Base-by-base conservation (phyloP, 768 basidiomycete genomes). In the Lenzites betulinus region DNA sequence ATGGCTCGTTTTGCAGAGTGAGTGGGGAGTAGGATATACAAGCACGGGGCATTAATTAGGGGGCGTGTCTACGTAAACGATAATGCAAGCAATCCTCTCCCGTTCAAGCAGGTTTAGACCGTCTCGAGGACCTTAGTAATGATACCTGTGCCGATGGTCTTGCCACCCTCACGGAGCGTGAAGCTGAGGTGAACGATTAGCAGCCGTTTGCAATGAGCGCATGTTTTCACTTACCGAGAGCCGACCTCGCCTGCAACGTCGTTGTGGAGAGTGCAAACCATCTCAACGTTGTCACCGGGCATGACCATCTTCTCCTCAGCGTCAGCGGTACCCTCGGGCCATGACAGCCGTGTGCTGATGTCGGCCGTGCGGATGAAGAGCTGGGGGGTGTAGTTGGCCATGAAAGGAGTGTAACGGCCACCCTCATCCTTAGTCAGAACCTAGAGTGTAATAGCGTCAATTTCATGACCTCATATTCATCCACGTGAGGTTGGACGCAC, bases 231-330 rank as follows among this genome's bases (percentile, higher is more conserved):
- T 66, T 66, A 79, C 86, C 95, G 86, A 60, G 89, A 87, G 53
- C 96, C 94, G 64, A 86, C 82, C 75, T 98, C 96, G 43, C 91
- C 83, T 23, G 94, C 94, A 63, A 97, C 88, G 70, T 95, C 93
- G 68, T 88, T 86, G 25, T 88, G 82, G 38, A 98, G 83, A 26
- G 83, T 79, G 71, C 92, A 93, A 55, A 92, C 81, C 80, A 98
- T 88, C 76, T 97, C 95, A 54, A 98, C 88, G 69, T 96, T 96
- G 78, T 98, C 96, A 62, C 96, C 96, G 50, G 96, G 96, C 93
- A 97, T 95, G 66, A 98, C 93, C 89, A 96, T 95, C 76, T 93
- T 95, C 69, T 94, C 91, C 54, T 84, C 83, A 18, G 91, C 85
- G 66, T 90, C 88, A 22, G 83, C 76, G 2, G 92, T 94, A 43